Percentiles rank a stretch among this genome's conserved stretches.
These are phyloP conservation scores for Auricularia sp. DNA, from an alignment of 768 basidiomycete genomes.

Conservation along the genomic window DNA sequence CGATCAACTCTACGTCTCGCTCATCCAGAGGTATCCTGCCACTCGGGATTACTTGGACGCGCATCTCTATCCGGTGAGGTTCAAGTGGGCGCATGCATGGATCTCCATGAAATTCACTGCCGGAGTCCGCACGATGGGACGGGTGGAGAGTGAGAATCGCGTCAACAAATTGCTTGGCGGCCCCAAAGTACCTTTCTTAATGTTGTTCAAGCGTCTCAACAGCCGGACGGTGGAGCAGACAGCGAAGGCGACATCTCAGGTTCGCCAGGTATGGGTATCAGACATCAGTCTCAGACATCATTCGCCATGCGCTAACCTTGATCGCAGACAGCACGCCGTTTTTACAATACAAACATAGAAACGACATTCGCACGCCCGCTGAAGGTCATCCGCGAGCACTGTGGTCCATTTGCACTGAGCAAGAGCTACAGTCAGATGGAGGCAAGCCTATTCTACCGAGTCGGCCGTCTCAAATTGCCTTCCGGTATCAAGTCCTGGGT, in stretches of 20 bases:
- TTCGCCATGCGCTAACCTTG: not conserved
- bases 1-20: too few species aligned
- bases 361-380: slow-evolving; percentile 20
- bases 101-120: slow-evolving; percentile 21
- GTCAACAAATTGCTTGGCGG: slow-evolving; percentile 20
- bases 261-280: slow-evolving; percentile 2
- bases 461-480: slow-evolving; percentile 17
- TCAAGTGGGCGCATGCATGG: slow-evolving; percentile 27
- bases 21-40: too few species aligned
- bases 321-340: slow-evolving; percentile 17
- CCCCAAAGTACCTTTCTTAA: slow-evolving; percentile 16
- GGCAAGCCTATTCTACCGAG: slow-evolving; percentile 20
- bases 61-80: too few species aligned
- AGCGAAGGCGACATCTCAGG: slow-evolving; percentile 12
- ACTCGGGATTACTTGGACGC: too few species aligned
- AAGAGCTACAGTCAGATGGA: slow-evolving; percentile 24
- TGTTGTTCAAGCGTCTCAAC: slow-evolving; percentile 19
- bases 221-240: slow-evolving; percentile 15
- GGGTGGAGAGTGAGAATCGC: slow-evolving; percentile 23
- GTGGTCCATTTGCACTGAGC: slow-evolving; percentile 25
- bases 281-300: not conserved
- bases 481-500: slow-evolving; percentile 22
- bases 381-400: slow-evolving; percentile 15
- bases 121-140: slow-evolving; percentile 26
- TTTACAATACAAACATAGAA: slow-evolving; percentile 20